Conservation (phyloP, 2,329 filamentous ascomycete genomes). For the Apiospora phragmitis region DNA sequence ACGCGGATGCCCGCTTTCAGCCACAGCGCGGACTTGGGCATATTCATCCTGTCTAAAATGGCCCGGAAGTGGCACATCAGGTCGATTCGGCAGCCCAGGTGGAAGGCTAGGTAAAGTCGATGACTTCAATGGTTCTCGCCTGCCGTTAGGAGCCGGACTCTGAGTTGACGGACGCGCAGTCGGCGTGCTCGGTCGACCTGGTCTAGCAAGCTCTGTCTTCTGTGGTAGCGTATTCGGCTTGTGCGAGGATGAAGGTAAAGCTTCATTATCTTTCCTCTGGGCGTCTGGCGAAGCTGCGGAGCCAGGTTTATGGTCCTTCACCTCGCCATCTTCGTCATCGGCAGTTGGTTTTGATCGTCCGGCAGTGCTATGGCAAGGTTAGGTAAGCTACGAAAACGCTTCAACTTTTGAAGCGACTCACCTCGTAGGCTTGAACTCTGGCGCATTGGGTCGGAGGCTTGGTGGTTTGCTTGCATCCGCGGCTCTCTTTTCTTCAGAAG, state of each 20-base stretch:
- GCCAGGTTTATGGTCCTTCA: slow-evolving; percentile 57
- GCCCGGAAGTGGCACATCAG: slow-evolving; percentile 56
- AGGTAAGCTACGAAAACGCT: background rate
- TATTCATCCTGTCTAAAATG: slow-evolving; percentile 49
- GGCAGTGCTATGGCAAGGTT: background rate
- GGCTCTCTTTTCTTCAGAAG: slow-evolving; percentile 38
- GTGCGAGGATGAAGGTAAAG: slow-evolving; percentile 18
- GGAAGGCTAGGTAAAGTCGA: slow-evolving; percentile 26
- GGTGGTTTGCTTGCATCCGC: slow-evolving; percentile 36
- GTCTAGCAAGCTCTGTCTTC: slow-evolving; percentile 24
- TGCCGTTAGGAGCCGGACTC: slow-evolving; percentile 21
- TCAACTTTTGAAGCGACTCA: slow-evolving; percentile 17
- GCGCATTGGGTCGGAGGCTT: slow-evolving; percentile 58
- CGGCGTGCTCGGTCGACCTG: slow-evolving; percentile 19
- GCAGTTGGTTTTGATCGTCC: slow-evolving; percentile 29
- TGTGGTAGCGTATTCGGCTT: slow-evolving; percentile 19
- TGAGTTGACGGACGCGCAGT: slow-evolving; percentile 19
- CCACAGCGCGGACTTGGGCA: slow-evolving; percentile 36
- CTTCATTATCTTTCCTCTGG: slow-evolving; percentile 23
- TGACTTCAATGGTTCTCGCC: slow-evolving; percentile 34
- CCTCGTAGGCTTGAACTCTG: slow-evolving; percentile 63
- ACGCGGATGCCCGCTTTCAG: slow-evolving; percentile 24
- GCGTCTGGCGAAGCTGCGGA: slow-evolving; percentile 12
- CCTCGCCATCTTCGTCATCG: slow-evolving; percentile 73
- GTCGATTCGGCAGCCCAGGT: slow-evolving; percentile 53